Evolutionary conservation across 768 basidiomycete species (phyloP).

Genomic region (Asterophora parasitica): DNA sequence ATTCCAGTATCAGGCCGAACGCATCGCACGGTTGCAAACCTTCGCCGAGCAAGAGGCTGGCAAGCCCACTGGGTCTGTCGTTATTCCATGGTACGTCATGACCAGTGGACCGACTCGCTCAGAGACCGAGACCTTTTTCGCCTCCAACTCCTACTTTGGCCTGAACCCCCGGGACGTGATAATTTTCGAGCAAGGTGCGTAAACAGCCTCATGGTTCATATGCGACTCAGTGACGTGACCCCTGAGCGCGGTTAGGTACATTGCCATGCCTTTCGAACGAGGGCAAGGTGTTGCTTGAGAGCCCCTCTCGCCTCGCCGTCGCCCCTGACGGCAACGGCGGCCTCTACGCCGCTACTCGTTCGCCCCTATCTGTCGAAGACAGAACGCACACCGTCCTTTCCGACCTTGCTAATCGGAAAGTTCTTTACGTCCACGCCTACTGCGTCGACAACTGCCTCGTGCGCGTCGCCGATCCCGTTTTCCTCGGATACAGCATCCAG

Average conservation of each 20-base stretch:
- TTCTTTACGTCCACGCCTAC: conserved; percentile 91
- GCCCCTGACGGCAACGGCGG: conserved; percentile 99
- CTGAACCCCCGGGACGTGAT: conserved; percentile 75
- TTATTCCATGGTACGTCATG: conserved; percentile 98
- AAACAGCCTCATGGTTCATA: conserved; percentile 8
- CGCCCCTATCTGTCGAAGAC: conserved; percentile 58
- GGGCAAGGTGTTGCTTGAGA: conserved; percentile 88
- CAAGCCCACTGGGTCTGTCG: conserved; percentile 55
- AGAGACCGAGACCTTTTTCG: conserved; percentile 85
- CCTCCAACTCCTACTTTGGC: conserved; percentile 74
- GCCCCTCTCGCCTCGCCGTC: conserved; percentile 75
- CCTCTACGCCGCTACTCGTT: conserved; percentile 88
- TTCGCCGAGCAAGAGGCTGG: conserved; percentile 57
- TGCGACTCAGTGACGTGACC: conserved; percentile 8
- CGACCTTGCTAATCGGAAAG: conserved; percentile 69
- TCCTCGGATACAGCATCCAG: conserved; percentile 90
- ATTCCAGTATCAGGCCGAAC: conserved; percentile 97
- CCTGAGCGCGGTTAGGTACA: conserved; percentile 54
- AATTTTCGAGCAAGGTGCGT: conserved; percentile 92
- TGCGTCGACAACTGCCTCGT: conserved; percentile 99
- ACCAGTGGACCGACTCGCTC: conserved; percentile 92
- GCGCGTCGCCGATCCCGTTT: conserved; percentile 93
- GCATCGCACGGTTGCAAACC: conserved; percentile 79
- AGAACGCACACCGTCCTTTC: conserved; percentile 72
- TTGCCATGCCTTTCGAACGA: conserved; percentile 93